Base-by-base conservation (phyloP, 768 basidiomycete genomes). In the Tylopilus cervinicoccineus region DNA sequence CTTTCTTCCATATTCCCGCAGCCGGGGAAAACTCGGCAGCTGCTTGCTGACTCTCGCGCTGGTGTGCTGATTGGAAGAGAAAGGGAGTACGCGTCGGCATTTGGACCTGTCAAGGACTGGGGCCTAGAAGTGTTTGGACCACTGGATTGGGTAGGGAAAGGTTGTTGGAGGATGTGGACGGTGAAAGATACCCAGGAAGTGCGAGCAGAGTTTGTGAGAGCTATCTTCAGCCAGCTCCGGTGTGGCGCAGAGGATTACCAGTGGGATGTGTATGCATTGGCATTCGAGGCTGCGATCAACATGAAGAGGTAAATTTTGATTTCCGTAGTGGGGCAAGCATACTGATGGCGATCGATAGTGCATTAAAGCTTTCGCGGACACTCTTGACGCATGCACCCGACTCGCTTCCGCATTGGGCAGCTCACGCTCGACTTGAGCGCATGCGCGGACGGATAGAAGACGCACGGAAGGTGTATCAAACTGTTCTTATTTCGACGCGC, bases 391-490 rank as follows among this genome's bases (percentile, higher is more conserved):
- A 54, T 1, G 68, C 73, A 32, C 77, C 75, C 17, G 76, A 81
- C 38, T 86, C 87, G 7, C 56, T 85, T 29, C 63, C 62, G 10
- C 82, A 78, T 45, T 92, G 90, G 90, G 73, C 72, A n/a, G 74
- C 75, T n/a, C 88, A 91, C 67, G 87, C 84, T 12, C 80, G 78
- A 43, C 72, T 93, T 16, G 86, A 92, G 60, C 74, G 76, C 27
- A 62, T 83, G 37, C 81, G 87, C 9, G 83, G 81, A 11, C 77
- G 78, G 38, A 50, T 70, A 3, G 79, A 81, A 47, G 86, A 86
- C 19, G 87, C 88, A 13, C 76, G 88, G 27, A 92, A 89, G 58
- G 74, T 93, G 4, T 93, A 88, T 64, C 76, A 83, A 54, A 81
- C 83, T 2, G 72, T 86, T 7, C 76, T 88, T 17, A 68, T 75